These are phyloP conservation scores for Lasiodiplodia sp. DNA, from an alignment of 2,329 filamentous ascomycete genomes.

Conservation along the genomic window DNA sequence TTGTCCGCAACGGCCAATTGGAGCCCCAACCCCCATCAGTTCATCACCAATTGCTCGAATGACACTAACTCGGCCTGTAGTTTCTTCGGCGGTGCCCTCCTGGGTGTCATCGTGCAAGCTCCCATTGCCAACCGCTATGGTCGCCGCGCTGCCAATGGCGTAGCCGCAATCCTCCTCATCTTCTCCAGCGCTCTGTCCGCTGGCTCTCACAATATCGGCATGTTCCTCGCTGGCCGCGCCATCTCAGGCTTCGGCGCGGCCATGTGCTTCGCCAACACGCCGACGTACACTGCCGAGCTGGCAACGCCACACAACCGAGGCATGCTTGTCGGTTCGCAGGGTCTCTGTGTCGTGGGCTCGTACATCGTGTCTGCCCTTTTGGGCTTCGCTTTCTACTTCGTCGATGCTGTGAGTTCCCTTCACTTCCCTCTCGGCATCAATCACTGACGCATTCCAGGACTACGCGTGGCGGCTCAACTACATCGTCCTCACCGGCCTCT, in stretches of 20 bases:
- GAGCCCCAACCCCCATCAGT: no score
- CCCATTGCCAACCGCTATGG: slow-evolving; percentile 36
- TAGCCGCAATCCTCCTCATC: slow-evolving; percentile 24
- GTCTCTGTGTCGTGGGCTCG: slow-evolving; percentile 80
- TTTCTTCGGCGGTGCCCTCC: slow-evolving; percentile 37
- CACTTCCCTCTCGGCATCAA: not conserved
- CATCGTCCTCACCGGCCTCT: slow-evolving; percentile 27
- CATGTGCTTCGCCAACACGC: slow-evolving; percentile 29
- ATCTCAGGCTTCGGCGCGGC: slow-evolving; percentile 29
- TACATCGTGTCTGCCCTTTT: slow-evolving; percentile 80
- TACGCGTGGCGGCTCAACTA: slow-evolving; percentile 65
- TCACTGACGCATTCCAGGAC: not conserved
- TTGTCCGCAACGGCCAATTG: not conserved
- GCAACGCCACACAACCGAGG: slow-evolving; percentile 28
- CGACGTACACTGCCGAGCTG: slow-evolving; percentile 29
- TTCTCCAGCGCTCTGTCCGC: slow-evolving; percentile 24
- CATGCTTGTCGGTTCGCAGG: slow-evolving; percentile 53
- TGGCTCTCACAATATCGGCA: slow-evolving; percentile 28
- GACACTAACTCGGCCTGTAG: slow-evolving; percentile 24
- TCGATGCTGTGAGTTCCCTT: not conserved
- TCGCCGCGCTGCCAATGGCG: slow-evolving; percentile 34
- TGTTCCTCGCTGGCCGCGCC: slow-evolving; percentile 27
- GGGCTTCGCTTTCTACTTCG: slow-evolving; percentile 42
- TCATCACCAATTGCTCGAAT: not conserved
- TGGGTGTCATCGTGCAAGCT: slow-evolving; percentile 37